A percentile compares a stretch with the other conserved stretches of the same genome.
These are phyloP conservation scores for Solanum etuberosum DNA, from an alignment of 257 asterid species.

Conservation along the genomic window DNA sequence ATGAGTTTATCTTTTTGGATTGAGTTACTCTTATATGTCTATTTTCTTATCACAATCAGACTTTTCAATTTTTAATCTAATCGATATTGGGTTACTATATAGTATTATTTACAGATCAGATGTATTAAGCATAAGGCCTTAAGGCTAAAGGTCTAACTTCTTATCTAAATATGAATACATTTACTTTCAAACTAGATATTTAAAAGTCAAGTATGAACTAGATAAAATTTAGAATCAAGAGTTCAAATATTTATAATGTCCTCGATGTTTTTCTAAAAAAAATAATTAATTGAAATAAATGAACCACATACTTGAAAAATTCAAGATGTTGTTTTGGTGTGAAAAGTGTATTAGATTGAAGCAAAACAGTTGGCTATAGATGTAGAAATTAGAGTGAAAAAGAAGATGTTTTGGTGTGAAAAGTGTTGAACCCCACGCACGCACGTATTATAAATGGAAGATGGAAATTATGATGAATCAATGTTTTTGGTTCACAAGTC, in stretches of 20 bases:
- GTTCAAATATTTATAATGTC: background rate
- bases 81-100: background rate
- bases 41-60: background rate
- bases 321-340: background rate
- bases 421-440: constrained; percentile 2
- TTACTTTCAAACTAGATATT: background rate
- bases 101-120: background rate
- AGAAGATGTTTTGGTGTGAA: background rate
- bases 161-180: background rate
- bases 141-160: background rate
- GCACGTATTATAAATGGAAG: background rate
- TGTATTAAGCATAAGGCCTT: background rate
- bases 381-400: background rate
- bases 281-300: background rate
- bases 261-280: background rate
- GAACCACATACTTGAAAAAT: background rate
- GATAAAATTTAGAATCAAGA: background rate
- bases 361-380: background rate
- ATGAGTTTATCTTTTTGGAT: background rate
- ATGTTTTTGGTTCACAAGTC: background rate
- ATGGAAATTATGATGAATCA: background rate
- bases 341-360: too few species aligned
- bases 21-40: background rate
- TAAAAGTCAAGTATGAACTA: background rate
- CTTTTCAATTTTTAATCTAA: background rate